Conservation (phyloP, 164 flowering plant species). For the Piper betle region DNA sequence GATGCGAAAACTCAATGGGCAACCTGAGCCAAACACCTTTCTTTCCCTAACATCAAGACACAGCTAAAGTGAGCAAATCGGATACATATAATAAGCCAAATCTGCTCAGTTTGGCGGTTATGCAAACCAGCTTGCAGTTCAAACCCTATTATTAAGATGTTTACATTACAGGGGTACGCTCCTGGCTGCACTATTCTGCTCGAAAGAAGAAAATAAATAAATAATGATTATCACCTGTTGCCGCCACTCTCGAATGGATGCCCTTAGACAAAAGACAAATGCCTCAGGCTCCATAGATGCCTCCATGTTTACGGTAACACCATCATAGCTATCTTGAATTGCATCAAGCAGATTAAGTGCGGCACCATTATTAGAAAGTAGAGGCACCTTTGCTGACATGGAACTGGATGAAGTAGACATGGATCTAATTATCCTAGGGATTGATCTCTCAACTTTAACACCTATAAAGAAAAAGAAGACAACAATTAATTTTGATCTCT, state of each 20-base stretch:
- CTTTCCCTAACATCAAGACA: slow-evolving; percentile 22
- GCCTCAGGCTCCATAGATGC: slow-evolving; percentile 31
- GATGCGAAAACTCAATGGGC: slow-evolving; percentile 31
- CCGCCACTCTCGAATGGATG: slow-evolving; percentile 41
- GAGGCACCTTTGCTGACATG: slow-evolving; percentile 5
- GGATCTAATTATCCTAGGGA: slow-evolving; percentile 1
- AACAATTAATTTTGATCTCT: too few species aligned
- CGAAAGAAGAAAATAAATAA: background rate
- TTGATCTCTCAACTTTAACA: slow-evolving; percentile 5
- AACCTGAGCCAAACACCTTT: slow-evolving; percentile 38
- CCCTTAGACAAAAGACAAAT: slow-evolving; percentile 26
- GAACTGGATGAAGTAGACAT: slow-evolving; percentile 9
- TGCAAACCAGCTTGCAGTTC: background rate
- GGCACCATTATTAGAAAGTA: slow-evolving; percentile 15
- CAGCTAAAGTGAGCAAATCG: background rate
- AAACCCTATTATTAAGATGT: background rate
- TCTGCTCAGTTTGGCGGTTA: background rate
- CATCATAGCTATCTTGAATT: slow-evolving; percentile 30
- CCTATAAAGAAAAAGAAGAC: slow-evolving; percentile 1
- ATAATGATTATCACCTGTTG: slow-evolving; percentile 22
- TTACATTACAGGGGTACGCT: background rate
- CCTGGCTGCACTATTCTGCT: background rate
- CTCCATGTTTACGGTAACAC: slow-evolving; percentile 40
- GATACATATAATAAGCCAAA: background rate
- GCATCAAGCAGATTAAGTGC: slow-evolving; percentile 23